Conservation (phyloP, 805 yeast genomes). For the Candida odintsovae region DNA sequence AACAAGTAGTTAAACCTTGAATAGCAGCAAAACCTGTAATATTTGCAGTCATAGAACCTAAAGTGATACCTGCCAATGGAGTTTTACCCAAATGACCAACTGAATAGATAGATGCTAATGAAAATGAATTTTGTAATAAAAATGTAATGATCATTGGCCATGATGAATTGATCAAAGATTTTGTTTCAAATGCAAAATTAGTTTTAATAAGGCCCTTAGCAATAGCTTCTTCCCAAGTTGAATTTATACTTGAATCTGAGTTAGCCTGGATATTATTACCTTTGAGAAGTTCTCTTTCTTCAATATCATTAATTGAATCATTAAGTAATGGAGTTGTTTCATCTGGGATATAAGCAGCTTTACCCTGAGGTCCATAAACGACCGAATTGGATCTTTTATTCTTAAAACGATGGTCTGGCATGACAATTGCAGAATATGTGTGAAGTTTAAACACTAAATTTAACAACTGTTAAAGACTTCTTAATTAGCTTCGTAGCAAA, state of each 20-base stretch:
- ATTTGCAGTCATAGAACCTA: slow-evolving; percentile 80
- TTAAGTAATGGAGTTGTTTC: slow-evolving; percentile 11
- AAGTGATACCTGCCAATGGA: slow-evolving; percentile 76
- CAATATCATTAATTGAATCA: background rate
- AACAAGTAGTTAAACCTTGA: slow-evolving; percentile 77
- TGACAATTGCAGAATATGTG: background rate
- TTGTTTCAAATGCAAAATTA: slow-evolving; percentile 14
- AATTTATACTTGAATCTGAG: slow-evolving; percentile 11
- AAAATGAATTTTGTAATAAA: slow-evolving; percentile 22
- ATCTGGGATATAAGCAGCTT: slow-evolving; percentile 18
- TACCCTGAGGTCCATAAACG: slow-evolving; percentile 22
- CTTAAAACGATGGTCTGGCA: slow-evolving; percentile 18
- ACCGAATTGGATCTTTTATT: slow-evolving; percentile 19
- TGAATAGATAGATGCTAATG: slow-evolving; percentile 23
- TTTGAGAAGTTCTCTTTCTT: slow-evolving; percentile 17
- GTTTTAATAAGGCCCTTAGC: slow-evolving; percentile 20
- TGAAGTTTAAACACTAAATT: too few species aligned
- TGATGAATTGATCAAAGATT: slow-evolving; percentile 15
- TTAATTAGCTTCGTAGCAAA: too few species aligned
- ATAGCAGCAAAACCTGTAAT: slow-evolving; percentile 70
- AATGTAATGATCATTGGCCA: slow-evolving; percentile 23
- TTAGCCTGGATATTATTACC: slow-evolving; percentile 16
- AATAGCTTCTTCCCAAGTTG: slow-evolving; percentile 23
- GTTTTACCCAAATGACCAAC: slow-evolving; percentile 80
- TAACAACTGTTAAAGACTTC: too few species aligned